phyloP scores from a whole-genome alignment of 2,329 filamentous ascomycete species.

The Leptoxyphium fumago region DNA sequence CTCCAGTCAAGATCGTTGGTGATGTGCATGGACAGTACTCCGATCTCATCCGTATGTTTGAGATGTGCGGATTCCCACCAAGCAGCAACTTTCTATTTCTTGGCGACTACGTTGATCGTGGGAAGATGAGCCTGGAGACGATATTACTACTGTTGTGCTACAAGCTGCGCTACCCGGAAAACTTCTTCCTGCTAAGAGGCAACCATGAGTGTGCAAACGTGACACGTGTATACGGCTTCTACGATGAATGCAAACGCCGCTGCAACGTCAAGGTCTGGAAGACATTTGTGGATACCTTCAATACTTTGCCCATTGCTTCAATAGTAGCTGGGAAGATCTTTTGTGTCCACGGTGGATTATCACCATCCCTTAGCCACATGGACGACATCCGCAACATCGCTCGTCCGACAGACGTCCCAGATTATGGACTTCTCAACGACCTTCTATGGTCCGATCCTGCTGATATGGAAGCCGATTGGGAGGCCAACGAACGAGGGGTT shows the following conservation, averaged over 20 bases:
- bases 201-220: slow-evolving; percentile 97
- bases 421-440: slow-evolving; percentile 91
- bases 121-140: slow-evolving; percentile 90
- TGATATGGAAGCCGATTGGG: slow-evolving; percentile 92
- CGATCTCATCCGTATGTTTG: slow-evolving; percentile 89
- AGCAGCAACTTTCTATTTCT: slow-evolving; percentile 86
- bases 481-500: slow-evolving; percentile 89
- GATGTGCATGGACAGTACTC: slow-evolving; percentile 96
- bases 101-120: slow-evolving; percentile 90
- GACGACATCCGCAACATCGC: slow-evolving; percentile 95
- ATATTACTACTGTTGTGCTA: slow-evolving; percentile 88
- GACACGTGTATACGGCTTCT: slow-evolving; percentile 90
- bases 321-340: slow-evolving; percentile 97
- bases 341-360: slow-evolving; percentile 89
- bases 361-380: slow-evolving; percentile 87
- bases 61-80: slow-evolving; percentile 95
- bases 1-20: slow-evolving; percentile 94
- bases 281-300: slow-evolving; percentile 93
- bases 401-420: slow-evolving; percentile 88
- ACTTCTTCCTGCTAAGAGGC: slow-evolving; percentile 87
- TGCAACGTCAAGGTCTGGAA: slow-evolving; percentile 98
- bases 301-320: slow-evolving; percentile 85
- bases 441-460: slow-evolving; percentile 94
- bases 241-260: slow-evolving; percentile 92
- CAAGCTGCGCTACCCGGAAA: slow-evolving; percentile 93